Percentiles rank a stretch among this genome's conserved stretches.
Evolutionary conservation across 2,329 filamentous ascomycete species (phyloP).

Genomic region (Magnaporthiopsis rhizophila): DNA sequence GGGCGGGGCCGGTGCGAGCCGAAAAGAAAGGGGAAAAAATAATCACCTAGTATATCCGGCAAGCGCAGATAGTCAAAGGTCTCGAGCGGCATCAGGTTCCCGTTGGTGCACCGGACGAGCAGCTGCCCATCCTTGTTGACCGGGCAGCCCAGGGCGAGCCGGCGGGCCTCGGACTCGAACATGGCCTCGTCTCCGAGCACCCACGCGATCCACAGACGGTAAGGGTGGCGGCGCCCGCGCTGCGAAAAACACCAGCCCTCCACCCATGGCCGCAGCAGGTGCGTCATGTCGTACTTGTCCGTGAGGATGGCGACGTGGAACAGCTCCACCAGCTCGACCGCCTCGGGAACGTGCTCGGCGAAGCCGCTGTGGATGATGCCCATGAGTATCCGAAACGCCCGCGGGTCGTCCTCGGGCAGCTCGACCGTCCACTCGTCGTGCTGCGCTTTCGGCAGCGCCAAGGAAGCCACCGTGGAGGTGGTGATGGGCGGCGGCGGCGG

Average conservation of each 20-base stretch:
- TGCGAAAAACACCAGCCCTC: slow-evolving; percentile 13
- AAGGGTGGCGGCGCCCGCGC: slow-evolving; percentile 15
- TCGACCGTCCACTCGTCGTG: slow-evolving; percentile 19
- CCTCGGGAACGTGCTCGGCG: slow-evolving; percentile 15
- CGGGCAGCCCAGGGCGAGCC: not conserved
- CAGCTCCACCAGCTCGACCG: slow-evolving; percentile 16
- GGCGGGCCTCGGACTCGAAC: slow-evolving; percentile 13
- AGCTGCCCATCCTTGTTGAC: slow-evolving; percentile 6
- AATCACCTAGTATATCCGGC: slow-evolving; percentile 4
- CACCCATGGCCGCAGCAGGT: slow-evolving; percentile 19
- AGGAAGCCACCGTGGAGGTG: too few relatives aligned
- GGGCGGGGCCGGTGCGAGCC: not conserved
- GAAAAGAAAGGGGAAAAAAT: not conserved
- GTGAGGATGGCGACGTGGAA: slow-evolving; percentile 21
- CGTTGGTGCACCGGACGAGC: slow-evolving; percentile 4
- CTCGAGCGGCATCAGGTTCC: slow-evolving; percentile 1
- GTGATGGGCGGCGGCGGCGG: too few relatives aligned
- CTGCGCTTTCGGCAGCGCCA: not conserved
- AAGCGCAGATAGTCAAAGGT: slow-evolving; percentile 6
- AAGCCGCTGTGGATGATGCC: slow-evolving; percentile 23
- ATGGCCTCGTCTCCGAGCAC: slow-evolving; percentile 19
- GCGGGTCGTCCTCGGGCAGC: slow-evolving; percentile 23
- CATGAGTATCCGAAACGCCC: slow-evolving; percentile 20
- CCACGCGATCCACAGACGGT: slow-evolving; percentile 23
- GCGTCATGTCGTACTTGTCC: slow-evolving; percentile 23